phyloP scores from a whole-genome alignment of 2,329 filamentous ascomycete species.

The Verticillium zaregamsianum region DNA sequence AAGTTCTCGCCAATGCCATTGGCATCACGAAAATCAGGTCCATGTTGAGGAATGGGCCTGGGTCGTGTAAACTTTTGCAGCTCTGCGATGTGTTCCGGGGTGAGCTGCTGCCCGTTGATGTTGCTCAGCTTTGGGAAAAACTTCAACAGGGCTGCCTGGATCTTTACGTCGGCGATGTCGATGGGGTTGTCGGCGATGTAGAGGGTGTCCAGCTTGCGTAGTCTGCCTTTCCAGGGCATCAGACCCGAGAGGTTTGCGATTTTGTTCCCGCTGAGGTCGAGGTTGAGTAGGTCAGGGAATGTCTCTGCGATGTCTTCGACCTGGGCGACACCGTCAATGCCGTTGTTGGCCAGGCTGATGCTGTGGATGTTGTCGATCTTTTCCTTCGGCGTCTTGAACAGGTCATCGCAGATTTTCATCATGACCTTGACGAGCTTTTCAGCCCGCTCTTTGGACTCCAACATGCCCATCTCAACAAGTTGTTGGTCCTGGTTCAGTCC shows the following conservation, averaged over 20 bases:
- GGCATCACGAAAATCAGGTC: slow-evolving; percentile 70
- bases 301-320: slow-evolving; percentile 74
- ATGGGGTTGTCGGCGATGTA: slow-evolving; percentile 76
- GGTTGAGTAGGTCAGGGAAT: slow-evolving; percentile 80
- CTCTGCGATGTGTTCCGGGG: slow-evolving; percentile 63
- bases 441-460: slow-evolving; percentile 64
- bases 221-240: slow-evolving; percentile 73
- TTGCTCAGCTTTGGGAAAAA: slow-evolving; percentile 81
- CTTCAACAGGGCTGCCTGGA: slow-evolving; percentile 63
- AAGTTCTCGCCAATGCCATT: slow-evolving; percentile 72
- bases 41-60: slow-evolving; percentile 56
- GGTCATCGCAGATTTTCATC: slow-evolving; percentile 78
- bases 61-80: slow-evolving; percentile 44
- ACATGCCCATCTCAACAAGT: slow-evolving; percentile 71
- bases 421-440: slow-evolving; percentile 89
- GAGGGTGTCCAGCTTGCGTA: slow-evolving; percentile 75
- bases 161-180: slow-evolving; percentile 53
- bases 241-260: slow-evolving; percentile 66
- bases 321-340: slow-evolving; percentile 65
- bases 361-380: slow-evolving; percentile 77
- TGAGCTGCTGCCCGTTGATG: slow-evolving; percentile 71
- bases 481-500: slow-evolving; percentile 67
- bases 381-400: slow-evolving; percentile 67
- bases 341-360: slow-evolving; percentile 78
- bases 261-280: slow-evolving; percentile 83